A percentile compares a stretch with the other conserved stretches of the same genome.
These are phyloP conservation scores for Chaetomium strumarium DNA, from an alignment of 2,329 filamentous ascomycete genomes.

Conservation along the genomic window DNA sequence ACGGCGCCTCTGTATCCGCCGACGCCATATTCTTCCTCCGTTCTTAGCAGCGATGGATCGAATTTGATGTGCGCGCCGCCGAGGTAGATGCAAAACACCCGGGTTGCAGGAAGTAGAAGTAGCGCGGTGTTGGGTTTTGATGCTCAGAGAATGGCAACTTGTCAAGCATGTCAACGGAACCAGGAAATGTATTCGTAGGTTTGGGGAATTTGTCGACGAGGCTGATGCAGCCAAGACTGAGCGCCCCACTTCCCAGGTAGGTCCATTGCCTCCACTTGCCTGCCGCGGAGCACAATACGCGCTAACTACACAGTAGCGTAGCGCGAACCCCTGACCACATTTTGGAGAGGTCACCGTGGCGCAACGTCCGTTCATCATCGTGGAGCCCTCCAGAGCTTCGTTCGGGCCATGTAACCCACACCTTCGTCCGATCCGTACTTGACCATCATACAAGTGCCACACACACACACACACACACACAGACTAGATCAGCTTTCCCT, in stretches of 20 bases:
- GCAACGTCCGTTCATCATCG: conserved; percentile 4
- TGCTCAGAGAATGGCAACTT: not conserved
- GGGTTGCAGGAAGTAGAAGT: not conserved
- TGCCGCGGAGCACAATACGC: conserved; percentile 13
- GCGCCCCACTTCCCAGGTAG: conserved; percentile 14
- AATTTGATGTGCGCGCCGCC: not conserved
- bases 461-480: not conserved
- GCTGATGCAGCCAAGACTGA: conserved; percentile 10
- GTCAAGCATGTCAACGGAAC: not conserved
- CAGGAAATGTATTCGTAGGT: conserved; percentile 12
- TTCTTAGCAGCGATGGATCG: not conserved
- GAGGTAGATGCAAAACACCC: not conserved
- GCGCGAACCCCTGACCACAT: conserved; percentile 20
- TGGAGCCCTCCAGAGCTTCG: conserved; percentile 5
- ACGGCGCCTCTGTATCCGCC: conserved; percentile 18
- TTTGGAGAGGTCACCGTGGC: conserved; percentile 17
- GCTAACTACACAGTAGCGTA: not conserved
- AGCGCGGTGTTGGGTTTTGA: too few relatives aligned
- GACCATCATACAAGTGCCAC: not conserved
- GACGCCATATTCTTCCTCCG: conserved; percentile 18
- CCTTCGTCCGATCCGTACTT: too few relatives aligned
- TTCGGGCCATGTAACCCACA: conserved; percentile 14
- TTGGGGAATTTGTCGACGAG: conserved; percentile 13
- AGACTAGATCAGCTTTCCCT: not conserved
- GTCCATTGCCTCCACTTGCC: not conserved